Evolutionary conservation across 352 stramenopile genomes (phyloP).

Genomic region (Globisporangium polare): DNA sequence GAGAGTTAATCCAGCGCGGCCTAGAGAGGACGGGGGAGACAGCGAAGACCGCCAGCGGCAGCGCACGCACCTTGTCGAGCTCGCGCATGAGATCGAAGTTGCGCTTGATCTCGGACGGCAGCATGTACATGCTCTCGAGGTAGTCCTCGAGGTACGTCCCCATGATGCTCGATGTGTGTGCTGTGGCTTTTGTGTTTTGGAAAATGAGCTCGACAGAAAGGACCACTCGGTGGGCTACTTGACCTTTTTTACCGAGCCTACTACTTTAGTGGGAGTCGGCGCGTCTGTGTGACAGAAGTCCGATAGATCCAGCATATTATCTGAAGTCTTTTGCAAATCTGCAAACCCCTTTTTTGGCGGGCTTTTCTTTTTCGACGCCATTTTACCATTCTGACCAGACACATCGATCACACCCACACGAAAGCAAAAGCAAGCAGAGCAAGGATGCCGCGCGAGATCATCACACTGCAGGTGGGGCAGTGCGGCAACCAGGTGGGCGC

Average conservation of each 20-base stretch:
- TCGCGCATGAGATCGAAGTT: constrained; percentile 90
- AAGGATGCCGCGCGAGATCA: constrained; percentile 97
- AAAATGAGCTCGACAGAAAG: not conserved
- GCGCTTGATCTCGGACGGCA: constrained; percentile 86
- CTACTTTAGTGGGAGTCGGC: too few relatives aligned
- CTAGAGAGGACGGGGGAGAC: not conserved
- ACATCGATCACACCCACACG: too few relatives aligned
- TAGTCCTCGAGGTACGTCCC: constrained; percentile 87
- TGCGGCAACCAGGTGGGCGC: constrained; percentile 99
- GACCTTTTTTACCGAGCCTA: not conserved
- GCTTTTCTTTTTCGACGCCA: too few relatives aligned
- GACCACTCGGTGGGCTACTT: not conserved
- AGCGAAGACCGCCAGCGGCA: not conserved
- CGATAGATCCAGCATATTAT: too few relatives aligned
- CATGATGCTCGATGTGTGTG: constrained; percentile 31
- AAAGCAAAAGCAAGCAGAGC: not conserved
- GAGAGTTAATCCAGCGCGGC: constrained; percentile 4
- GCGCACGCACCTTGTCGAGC: constrained; percentile 65
- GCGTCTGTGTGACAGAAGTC: too few relatives aligned
- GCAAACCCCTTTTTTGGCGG: too few relatives aligned
- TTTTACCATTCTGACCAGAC: too few relatives aligned
- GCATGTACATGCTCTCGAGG: constrained; percentile 88
- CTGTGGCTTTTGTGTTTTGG: not conserved
- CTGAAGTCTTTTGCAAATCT: too few relatives aligned
- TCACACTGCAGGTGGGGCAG: constrained; percentile 98